Evolutionary conservation across 148 eudicot species (phyloP), one percentile per base, ranked within the genome.

Genomic region (Nepenthes gracilis): DNA sequence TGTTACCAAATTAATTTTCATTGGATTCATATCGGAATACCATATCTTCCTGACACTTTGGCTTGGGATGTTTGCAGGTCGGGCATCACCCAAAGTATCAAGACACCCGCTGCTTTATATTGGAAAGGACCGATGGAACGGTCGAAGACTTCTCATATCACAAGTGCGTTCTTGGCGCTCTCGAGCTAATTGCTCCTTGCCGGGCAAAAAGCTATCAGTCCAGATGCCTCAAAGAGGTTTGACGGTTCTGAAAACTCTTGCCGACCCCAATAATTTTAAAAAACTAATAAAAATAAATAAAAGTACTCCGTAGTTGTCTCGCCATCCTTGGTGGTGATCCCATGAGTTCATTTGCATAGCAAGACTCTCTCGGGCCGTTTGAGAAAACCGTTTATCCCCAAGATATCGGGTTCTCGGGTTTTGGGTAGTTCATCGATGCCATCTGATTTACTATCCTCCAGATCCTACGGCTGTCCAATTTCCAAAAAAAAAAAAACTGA

Each of bases 111-210:
- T 91, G 97, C 81, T 91, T 91, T 74, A 13, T 75, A 6, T 48
- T 91, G 70, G 84, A 77, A 59, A 78, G 89, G 65, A 63, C 37
- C 11, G 87, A 87, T 66, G 93, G 84, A 66, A 77, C 84, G 0
- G 55, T 68, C 23, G 96, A 85, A 74, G 97, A 91, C 64, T 87
- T 91, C 72, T 91, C 97, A 0, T 87, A 87, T 55, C 89, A 75
- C 62, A 91, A 87, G 65, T 81, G 97, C 57, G 62, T 87, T 12
- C 75, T 55, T 45, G 74, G 70, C 40, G 92, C 90, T 1, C 59
- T 85, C 36, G 78, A 91, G 66, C 47, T 80, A 8, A 74, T 87
- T 38, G 84, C 83, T 37, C 87, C 95, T 55, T 14, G 69, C 5
- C 69, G 74, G 60, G 87, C 91, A 12, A 77, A 74, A 58, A 54